Base-by-base conservation (phyloP, 805 yeast species). In the Isabelozyma gotoi region DNA sequence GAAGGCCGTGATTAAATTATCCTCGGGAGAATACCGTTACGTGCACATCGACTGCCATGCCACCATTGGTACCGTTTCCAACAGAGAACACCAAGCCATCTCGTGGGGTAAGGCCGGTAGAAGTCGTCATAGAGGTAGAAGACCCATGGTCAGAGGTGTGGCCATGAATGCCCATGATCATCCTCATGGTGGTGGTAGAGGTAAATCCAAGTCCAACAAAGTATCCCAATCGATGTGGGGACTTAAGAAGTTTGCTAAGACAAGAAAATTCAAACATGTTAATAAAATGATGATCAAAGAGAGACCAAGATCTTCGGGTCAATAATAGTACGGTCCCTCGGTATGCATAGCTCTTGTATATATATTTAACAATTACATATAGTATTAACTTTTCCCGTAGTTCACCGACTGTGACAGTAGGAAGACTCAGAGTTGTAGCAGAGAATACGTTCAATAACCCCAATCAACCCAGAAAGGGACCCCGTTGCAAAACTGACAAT, bases 111-210 rank as follows among this genome's bases (percentile, higher is more conserved):
- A 94, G 67, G 99, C 99, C 18, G 99, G 99, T 59, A 82, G 97
- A 68, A 76, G 85, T 41, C 84, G 99, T 65, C 85, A 90, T 76
- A 74, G 86, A 62, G 99, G 98, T 50, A 84, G 85, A 59, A 83
- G 98, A 68, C 99, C 99, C 31, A 81, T 84, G 40, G 97, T 91
- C 33, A 85, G 99, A 75, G 99, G 99, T 80, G 88, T 89, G 56
- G 98, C 99, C 39, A 89, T 88, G 96, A 94, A 94, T 71, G 94
- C 94, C 51, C 81, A 84, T 63, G 97, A 94, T 68, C 99, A 94
- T 74, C 99, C 99, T 52, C 91, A 89, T 60, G 99, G 99, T 77
- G 99, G 99, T 84, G 99, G 99, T 73, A 84, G 99, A 78, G 99
- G 99, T 81, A 94, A 94, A 69, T 87, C 96, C 48, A 94, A 94